Base-by-base conservation (phyloP, 768 basidiomycete species). In the Lentinus brumalis region DNA sequence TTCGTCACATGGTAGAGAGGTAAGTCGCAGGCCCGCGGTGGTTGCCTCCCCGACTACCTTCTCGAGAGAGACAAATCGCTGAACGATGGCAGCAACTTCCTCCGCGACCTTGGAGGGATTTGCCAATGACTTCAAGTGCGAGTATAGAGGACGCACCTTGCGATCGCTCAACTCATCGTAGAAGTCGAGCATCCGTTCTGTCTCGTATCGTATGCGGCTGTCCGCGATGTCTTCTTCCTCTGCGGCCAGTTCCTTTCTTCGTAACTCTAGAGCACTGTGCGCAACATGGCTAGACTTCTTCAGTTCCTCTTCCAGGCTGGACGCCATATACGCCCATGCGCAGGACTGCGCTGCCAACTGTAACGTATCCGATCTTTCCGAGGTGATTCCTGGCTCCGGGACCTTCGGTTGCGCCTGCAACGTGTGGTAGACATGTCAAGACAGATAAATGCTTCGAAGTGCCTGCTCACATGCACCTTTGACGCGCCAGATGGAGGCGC, bases 321-420 rank as follows among this genome's bases (percentile, higher is more conserved):
- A 80, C 5, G 78, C 77, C 85, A 88, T 87, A 64, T 81, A 83
- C 31, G 80, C 59, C 86, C 86, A 87, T 61, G 86, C 80, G 61
- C 84, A 83, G 16, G 77, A 70, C 58, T 85, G 83, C 12, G 84
- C 82, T 1, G 81, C 82, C 5, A 81, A 67, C 63, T 83, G 79
- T 12, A 83, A 68, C 14, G 79, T 63, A 49, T 71, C 71, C n/a
- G 56, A 10, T 32, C 44, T 51, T 12, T 35, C 16, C 16, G 50
- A 7, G 26, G 46, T 38, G 5, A 29, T 40, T 16, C 39, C 8
- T 8, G 50, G 35, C 2, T 63, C 54, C 10, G 41, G 54, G 5
- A 46, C 32, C 16, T 45, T 54, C n/a, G 32, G 31, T 35, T 51
- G 63, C 32, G 59, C 44, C 63, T 64, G 30, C 11, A 38, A 29